Evolutionary conservation across 2,329 filamentous ascomycete species (phyloP).

Genomic region (Macrophomina phaseolina): DNA sequence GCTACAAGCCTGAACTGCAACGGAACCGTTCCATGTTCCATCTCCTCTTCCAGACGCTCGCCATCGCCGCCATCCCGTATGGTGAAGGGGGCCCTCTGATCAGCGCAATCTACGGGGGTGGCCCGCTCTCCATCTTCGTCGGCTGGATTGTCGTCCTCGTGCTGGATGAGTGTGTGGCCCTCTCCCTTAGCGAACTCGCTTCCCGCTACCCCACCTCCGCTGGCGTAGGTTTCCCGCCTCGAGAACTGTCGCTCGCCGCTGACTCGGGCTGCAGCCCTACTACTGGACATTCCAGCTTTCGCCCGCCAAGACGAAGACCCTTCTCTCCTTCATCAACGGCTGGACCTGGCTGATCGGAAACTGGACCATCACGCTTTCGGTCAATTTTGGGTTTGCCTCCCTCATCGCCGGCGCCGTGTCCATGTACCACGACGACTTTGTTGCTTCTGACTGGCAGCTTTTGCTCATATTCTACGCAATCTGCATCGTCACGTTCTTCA

Average conservation of each 20-base stretch:
- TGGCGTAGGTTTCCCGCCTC: conserved; percentile 29
- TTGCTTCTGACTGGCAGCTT: conserved; percentile 55
- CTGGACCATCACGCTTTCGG: conserved; percentile 38
- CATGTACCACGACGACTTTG: conserved; percentile 39
- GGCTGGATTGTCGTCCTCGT: conserved; percentile 40
- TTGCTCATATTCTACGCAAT: conserved; percentile 56
- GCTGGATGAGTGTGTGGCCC: conserved; percentile 7
- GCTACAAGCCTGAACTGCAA: conserved; percentile 63
- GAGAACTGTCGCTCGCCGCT: neutral
- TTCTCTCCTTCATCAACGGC: conserved; percentile 52
- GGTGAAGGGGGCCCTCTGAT: conserved; percentile 51
- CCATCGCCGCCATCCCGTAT: conserved; percentile 66
- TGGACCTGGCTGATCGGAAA: conserved; percentile 48
- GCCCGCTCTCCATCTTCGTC: conserved; percentile 47
- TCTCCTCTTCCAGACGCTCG: conserved; percentile 65
- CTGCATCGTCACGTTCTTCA: conserved; percentile 44
- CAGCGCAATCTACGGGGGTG: conserved; percentile 52
- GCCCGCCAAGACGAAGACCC: conserved; percentile 46
- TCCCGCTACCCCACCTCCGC: conserved; percentile 46
- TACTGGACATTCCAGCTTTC: conserved; percentile 49
- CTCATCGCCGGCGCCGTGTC: conserved; percentile 31
- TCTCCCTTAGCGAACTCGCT: conserved; percentile 44
- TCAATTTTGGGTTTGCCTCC: conserved; percentile 59
- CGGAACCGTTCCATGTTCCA: conserved; percentile 66
- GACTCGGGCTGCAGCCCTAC: conserved; percentile 35